Evolutionary conservation across 257 asterid genomes (phyloP).

Genomic region (Solanum virginianum): DNA sequence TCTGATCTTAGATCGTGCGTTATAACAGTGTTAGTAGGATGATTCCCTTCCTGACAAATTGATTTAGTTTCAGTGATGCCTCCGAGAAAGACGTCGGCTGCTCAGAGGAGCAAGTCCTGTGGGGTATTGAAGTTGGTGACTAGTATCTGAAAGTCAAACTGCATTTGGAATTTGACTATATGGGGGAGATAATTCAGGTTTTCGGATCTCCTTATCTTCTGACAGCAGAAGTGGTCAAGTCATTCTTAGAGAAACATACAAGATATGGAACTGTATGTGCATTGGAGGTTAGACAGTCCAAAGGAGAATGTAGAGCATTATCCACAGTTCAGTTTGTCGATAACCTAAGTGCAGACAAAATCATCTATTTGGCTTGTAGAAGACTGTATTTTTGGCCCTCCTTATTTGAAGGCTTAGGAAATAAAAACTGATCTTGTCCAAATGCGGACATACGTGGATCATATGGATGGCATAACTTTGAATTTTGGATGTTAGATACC

Average conservation of each 20-base stretch:
- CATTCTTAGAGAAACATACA: constrained; percentile 21
- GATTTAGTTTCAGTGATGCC: too few relatives aligned
- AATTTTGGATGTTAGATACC: constrained; percentile 61
- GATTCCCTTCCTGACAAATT: too few relatives aligned
- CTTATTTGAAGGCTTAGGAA: constrained; percentile 45
- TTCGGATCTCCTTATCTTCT: constrained; percentile 33
- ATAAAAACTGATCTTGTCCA: constrained; percentile 25
- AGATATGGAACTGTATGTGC: constrained; percentile 33
- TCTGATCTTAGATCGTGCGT: too few relatives aligned
- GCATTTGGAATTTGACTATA: neutral
- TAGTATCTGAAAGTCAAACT: neutral
- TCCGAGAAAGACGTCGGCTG: too few relatives aligned
- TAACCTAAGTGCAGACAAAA: constrained; percentile 9
- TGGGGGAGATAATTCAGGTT: constrained; percentile 18
- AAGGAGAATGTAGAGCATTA: constrained; percentile 31
- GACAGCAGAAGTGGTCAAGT: constrained; percentile 18
- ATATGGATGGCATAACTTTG: constrained; percentile 32
- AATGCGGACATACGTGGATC: constrained; percentile 11
- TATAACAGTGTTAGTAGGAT: too few relatives aligned
- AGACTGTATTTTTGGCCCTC: constrained; percentile 32
- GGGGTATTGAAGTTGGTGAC: neutral
- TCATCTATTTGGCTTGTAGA: constrained; percentile 14
- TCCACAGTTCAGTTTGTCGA: constrained; percentile 59
- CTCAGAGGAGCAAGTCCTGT: too few relatives aligned
- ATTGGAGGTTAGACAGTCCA: constrained; percentile 38